Base-by-base conservation (phyloP, 1,284 basidiomycete species). In the Apiotrichum siamense region DNA sequence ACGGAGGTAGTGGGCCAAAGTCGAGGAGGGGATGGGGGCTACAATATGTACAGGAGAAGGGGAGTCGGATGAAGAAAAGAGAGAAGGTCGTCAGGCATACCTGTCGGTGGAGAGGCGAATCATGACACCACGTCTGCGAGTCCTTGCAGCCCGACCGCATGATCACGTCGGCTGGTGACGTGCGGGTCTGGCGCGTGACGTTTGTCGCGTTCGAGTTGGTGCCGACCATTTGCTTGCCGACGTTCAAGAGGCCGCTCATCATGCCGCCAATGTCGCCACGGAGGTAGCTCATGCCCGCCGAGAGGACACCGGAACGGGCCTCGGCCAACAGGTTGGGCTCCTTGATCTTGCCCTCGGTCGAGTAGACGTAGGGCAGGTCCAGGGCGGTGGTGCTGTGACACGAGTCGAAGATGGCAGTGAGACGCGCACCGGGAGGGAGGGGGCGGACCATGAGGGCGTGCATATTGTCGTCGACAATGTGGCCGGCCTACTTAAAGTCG, bases 131-230 rank as follows among this genome's bases (percentile, higher is more conserved):
- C 10, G 91, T 96, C 73, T 94, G 90, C 20, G 82, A 80, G 70
- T 96, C 91, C 65, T 89, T 91, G 75, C 91, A 94, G 12, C 90
- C 92, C 64, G 85, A 86, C 81, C 83, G 91, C 62, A 72, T 67
- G 50, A 73, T 65, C 11, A 82, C 81, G 60, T 84, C 82, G 12
- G 90, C 89, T 13, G 85, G 80, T 62, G 86, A 87, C 1, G 87
- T 86, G 66, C 80, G 83, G 4, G 86, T 92, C 43, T 78, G 76
- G 57, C 77, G 81, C 0, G 86, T 75, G 12, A 35, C 13, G 6
- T 50, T 33, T 10, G 20, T 23, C 3, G 57, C 57, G 17, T 38
- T 35, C 2, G 49, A 41, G 48, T 59, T 55, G 20, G 42, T 33
- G 39, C 54, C 54, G 38, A 59, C 45, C 11, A 59, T 33, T 26